Percentiles rank a stretch among this genome's conserved stretches.
Evolutionary conservation across 2,329 filamentous ascomycete genomes (phyloP).

Genomic region (Curvularia sp.): DNA sequence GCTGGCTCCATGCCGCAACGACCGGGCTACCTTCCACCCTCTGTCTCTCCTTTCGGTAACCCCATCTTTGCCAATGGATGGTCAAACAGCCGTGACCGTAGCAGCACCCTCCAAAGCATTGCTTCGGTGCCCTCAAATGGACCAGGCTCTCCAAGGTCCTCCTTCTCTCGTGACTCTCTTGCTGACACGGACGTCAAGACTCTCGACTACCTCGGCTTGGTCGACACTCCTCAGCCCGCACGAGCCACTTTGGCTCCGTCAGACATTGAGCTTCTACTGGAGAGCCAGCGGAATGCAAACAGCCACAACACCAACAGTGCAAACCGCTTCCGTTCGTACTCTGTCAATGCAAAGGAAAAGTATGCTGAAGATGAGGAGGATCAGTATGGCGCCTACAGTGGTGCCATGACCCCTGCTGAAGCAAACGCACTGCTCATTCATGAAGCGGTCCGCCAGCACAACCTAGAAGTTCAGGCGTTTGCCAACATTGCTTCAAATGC

Average conservation of each 20-base stretch:
- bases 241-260: conserved; percentile 75
- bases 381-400: conserved; percentile 69
- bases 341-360: conserved; percentile 97
- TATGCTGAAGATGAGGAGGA: conserved; percentile 90
- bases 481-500: conserved; percentile 82
- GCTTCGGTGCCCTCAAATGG: conserved; percentile 87
- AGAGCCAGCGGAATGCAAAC: conserved; percentile 65
- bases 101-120: conserved; percentile 88
- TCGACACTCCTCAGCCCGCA: conserved; percentile 86
- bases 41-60: conserved; percentile 77
- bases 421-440: conserved; percentile 68
- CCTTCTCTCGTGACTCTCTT: conserved; percentile 83
- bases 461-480: conserved; percentile 90
- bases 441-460: conserved; percentile 85
- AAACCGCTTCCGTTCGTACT: conserved; percentile 94
- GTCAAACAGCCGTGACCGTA: conserved; percentile 80
- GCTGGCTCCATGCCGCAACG: conserved; percentile 95
- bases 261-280: conserved; percentile 58
- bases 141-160: conserved; percentile 83
- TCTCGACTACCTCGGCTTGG: conserved; percentile 92
- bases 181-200: conserved; percentile 91
- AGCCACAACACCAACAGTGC: conserved; percentile 68
- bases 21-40: conserved; percentile 67
- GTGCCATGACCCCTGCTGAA: conserved; percentile 66
- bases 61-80: conserved; percentile 89